Base-by-base conservation (phyloP, 306 rosid species). In the Acacia crassicarpa region DNA sequence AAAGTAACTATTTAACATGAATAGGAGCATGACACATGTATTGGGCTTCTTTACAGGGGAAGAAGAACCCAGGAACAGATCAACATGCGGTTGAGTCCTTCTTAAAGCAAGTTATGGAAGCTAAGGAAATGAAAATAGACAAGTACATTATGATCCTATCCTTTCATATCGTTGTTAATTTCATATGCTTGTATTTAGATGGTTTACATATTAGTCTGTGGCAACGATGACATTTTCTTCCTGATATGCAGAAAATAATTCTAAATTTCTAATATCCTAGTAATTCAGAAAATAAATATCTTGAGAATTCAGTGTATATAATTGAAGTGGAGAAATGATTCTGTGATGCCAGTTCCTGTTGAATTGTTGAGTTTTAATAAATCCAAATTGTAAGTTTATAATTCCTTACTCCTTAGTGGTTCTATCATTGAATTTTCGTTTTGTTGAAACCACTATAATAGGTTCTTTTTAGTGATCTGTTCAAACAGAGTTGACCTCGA, bases 101-200 rank as follows among this genome's bases (percentile, higher is more conserved):
- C 88, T 83, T 95, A 83, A 71, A 78, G 63, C 88, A 88, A 87
- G 99, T 95, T 77, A 78, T 80, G 93, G 82, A 69, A 74, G 96
- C 99, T 25, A 92, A 90, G 86, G 93, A 91, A 89, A 95, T 93
- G 93, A 89, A 90, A 86, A 93, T 93, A 72, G 99, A 95, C 93
- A 95, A 90, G 99, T 95, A 72, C 75, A 54, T 70, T 66, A 63
- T 85, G 25, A 49, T 69, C 61, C 49, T 41, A n/a, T 25, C 67
- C 76, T 56, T 63, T 59, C 54, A 27, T 77, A 8, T 45, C 72
- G 30, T 67, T 48, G 30, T 48, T 65, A 49, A 56, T 61, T 79
- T 86, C 68, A 58, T 46, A 19, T 59, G 45, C 33, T 17, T 20
- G 17, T 41, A 68, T 75, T 78, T 46, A 49, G 73, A 76, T 85